These are phyloP conservation scores for Cucurbitaria berberidis DNA, from an alignment of 2,329 filamentous ascomycete species.

Conservation along the genomic window DNA sequence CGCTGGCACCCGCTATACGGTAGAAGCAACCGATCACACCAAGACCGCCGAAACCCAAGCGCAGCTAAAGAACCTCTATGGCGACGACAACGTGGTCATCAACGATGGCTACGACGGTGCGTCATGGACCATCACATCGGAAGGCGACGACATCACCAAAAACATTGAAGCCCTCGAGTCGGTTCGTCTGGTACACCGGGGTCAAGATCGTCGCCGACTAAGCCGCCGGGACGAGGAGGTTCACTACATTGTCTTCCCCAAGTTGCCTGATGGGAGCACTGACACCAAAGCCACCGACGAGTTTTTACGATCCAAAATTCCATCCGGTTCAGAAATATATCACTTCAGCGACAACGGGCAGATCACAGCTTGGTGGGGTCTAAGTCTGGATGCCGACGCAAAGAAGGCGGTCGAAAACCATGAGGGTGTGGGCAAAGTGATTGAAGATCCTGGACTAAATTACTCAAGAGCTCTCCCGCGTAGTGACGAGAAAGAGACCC, in stretches of 20 bases:
- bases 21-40: constrained; percentile 3
- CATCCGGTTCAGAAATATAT: neutral
- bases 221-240: neutral
- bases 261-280: constrained; percentile 1
- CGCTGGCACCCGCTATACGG: constrained; percentile 2
- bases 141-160: constrained; percentile 3
- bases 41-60: constrained; percentile 3
- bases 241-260: constrained; percentile 3
- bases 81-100: constrained; percentile 3
- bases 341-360: neutral
- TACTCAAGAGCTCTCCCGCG: constrained; percentile 2
- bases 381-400: constrained; percentile 1
- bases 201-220: constrained; percentile 2
- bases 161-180: constrained; percentile 3
- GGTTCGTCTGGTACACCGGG: constrained; percentile 2
- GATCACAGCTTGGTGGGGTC: constrained; percentile 1
- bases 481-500: constrained; percentile 3
- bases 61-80: constrained; percentile 4
- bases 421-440: constrained; percentile 1
- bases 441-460: constrained; percentile 2
- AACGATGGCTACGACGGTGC: constrained; percentile 1
- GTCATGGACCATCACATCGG: constrained; percentile 2
- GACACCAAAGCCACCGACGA: constrained; percentile 3
- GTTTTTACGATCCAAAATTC: constrained; percentile 2
- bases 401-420: neutral